phyloP scores from a whole-genome alignment of 1,284 basidiomycete species.

The Anthracocystis panici-leucophaei region DNA sequence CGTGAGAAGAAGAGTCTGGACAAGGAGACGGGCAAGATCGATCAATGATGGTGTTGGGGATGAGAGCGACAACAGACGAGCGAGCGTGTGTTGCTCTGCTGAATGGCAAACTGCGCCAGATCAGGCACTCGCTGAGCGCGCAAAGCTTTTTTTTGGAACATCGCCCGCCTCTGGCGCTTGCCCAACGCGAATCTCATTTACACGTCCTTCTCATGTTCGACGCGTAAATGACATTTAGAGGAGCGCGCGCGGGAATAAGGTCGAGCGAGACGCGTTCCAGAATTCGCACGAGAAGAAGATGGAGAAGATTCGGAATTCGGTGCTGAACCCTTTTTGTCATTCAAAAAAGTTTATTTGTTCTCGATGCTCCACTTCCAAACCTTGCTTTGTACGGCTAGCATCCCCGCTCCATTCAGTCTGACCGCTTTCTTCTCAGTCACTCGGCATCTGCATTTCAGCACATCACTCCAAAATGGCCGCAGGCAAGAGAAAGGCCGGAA shows the following conservation, averaged over 20 bases:
- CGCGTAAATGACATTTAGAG: slow-evolving; percentile 33
- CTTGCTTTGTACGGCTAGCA: not conserved
- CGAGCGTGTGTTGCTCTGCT: too few relatives aligned
- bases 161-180: not conserved
- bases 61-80: too few relatives aligned
- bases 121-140: not conserved
- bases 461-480: slow-evolving; percentile 11
- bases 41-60: too few relatives aligned
- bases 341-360: slow-evolving; percentile 15
- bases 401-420: too few relatives aligned
- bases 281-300: slow-evolving; percentile 8
- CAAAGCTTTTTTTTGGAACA: not conserved
- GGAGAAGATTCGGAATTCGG: slow-evolving; percentile 14
- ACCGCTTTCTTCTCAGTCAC: too few relatives aligned
- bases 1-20: not conserved
- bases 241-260: not conserved
- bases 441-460: too few relatives aligned
- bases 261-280: slow-evolving; percentile 14
- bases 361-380: not conserved
- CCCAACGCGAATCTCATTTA: slow-evolving; percentile 52
- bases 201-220: slow-evolving; percentile 19
- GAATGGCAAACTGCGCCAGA: too few relatives aligned
- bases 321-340: slow-evolving; percentile 5
- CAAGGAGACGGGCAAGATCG: not conserved
- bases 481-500: slow-evolving; percentile 19